Evolutionary conservation across 2,329 filamentous ascomycete species (phyloP), one percentile per base, ranked within the genome.

Genomic region (Fusarium piperis): DNA sequence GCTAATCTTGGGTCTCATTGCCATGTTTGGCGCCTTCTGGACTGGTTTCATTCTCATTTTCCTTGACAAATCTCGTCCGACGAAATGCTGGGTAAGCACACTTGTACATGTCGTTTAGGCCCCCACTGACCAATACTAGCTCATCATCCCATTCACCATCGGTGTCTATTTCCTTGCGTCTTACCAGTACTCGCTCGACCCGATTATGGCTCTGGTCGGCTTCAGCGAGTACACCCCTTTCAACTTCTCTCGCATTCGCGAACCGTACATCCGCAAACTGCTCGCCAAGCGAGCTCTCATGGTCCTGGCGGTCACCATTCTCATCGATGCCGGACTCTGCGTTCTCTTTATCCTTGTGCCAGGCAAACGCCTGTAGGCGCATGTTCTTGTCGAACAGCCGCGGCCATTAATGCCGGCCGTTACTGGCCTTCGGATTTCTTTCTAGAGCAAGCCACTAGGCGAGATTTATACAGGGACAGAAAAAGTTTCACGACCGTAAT

Each of bases 191-290:
- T 94, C 94, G 72, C 90, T 99, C 58, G 96, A 99, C 77, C 95
- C 97, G 0, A 85, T 97, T 70, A 90, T 98, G 81, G 96, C 94
- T 6, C 87, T 98, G 20, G 81, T 93, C n/a, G 95, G 95, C 36
- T 92, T 91, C 81, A 98, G 95, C 84, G 97, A 99, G 84, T 98
- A 98, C 83, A 98, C 95, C 0, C 94, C 97, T 57, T 95, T 98
- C 86, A 93, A 91, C 81, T 98, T 97, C 85, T 92, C 93, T 26
- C 89, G 90, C 41, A 94, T 98, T 71, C 90, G 93, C 62, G 96
- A 99, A 82, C 93, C 94, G 0, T 99, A 96, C 79, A 93, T 99
- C 62, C 92, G 94, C 72, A 93, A 91, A 78, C 90, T 98, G 20
- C 88, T 99, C 62, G 90, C 90, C 73, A 95, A 95, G 80, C 92